Evolutionary conservation across 768 basidiomycete genomes (phyloP).

Genomic region (Cystofilobasidium bisporidii): DNA sequence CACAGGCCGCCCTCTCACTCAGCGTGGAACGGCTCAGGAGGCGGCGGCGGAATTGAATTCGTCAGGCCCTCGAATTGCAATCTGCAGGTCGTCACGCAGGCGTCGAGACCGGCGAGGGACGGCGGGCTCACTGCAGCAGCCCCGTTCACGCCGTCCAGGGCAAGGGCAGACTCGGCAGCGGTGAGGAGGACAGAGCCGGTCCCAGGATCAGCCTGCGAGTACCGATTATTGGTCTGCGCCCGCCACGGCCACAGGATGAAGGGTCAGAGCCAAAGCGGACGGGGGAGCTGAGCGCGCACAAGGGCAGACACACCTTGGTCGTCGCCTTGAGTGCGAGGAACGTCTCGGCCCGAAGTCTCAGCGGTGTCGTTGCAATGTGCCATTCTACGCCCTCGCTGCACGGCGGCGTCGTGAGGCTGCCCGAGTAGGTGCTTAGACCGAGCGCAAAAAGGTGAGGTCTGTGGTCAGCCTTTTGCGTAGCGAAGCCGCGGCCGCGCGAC

Average conservation of each 20-base stretch:
- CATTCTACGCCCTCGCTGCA: background rate
- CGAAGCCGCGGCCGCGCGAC: too few relatives aligned
- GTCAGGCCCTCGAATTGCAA: too few relatives aligned
- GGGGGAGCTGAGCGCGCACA: too few relatives aligned
- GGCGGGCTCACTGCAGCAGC: background rate
- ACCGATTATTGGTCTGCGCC: background rate
- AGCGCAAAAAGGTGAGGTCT: too few relatives aligned
- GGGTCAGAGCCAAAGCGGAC: too few relatives aligned
- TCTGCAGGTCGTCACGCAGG: too few relatives aligned
- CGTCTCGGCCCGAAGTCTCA: background rate
- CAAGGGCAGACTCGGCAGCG: background rate
- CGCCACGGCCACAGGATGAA: too few relatives aligned
- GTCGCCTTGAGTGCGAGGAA: background rate
- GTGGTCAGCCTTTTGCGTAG: too few relatives aligned
- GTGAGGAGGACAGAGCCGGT: background rate
- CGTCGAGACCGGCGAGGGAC: background rate
- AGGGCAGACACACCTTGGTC: background rate
- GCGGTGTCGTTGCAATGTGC: background rate
- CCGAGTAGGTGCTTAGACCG: background rate
- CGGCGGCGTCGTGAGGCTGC: background rate
- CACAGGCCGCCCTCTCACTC: too few relatives aligned
- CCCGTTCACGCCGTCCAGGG: background rate
- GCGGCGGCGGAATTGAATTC: too few relatives aligned
- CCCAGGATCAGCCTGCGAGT: background rate
- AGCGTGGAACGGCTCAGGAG: too few relatives aligned